Evolutionary conservation across 2,329 filamentous ascomycete genomes (phyloP), one percentile per base, ranked within the genome.

Genomic region (Nigrospora sphaerica): DNA sequence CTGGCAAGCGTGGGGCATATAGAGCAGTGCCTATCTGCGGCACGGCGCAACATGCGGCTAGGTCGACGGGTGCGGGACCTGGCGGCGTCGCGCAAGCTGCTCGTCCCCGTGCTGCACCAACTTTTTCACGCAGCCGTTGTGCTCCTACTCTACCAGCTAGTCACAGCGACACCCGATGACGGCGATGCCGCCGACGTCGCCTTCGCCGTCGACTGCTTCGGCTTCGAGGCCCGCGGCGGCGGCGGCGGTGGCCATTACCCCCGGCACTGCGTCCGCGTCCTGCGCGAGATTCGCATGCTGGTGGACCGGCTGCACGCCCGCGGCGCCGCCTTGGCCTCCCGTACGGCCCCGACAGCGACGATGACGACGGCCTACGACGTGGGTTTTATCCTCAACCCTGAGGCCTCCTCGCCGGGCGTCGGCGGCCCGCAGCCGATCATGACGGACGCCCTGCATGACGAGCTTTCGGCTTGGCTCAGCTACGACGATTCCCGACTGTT

Each of bases 111-210:
- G 11, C 60, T 76, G 42, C 73, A 76, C 57, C 67, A 70, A 52
- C 64, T 75, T 35, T 75, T 77, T 61, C 75, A 74, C 54, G 71
- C 73, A 3, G 69, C 72, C 46, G 63, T 74, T 34, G 64, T 74
- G 16, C 62, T 77, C 32, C 65, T 74, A 45, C 62, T 77, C 45
- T 65, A 71, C 48, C 65, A 70, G 48, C 62, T 75, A 19, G 59
- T 73, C 3, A 63, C 63, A 36, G 57, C 62, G 18, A 60, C 64
- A 31, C 51, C 60, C 12, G 52, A 54, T 40, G 58, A 53, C 43
- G 56, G 49, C 33, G 62, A 61, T 45, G 48, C 49, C 39, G 57
- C 39, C 3, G 65, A 68, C 36, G 61, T 75, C 17, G 53, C 58
- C 2, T 72, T 70, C 48, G 70, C 68, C 38, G 64, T 69, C 41